Base-by-base conservation (phyloP, 495 filamentous ascomycete species). In the Trichoderma parareesei region DNA sequence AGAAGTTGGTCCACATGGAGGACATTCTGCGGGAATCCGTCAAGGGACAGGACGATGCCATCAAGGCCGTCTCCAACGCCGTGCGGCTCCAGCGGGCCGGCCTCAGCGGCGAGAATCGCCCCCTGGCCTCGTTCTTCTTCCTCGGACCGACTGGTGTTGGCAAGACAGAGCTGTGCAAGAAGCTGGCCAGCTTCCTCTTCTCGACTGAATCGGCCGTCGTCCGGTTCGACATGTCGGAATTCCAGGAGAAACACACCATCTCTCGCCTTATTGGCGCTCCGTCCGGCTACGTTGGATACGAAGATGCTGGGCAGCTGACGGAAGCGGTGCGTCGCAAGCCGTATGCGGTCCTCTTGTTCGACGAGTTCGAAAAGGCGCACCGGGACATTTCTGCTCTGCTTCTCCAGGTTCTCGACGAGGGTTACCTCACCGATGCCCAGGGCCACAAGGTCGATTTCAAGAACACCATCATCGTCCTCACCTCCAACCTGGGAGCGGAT, bases 361-460 rank as follows among this genome's bases (percentile, higher is more conserved):
- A 98, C 76, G 94, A 98, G 70, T 98, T 97, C 71, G 93, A 98
- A 73, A 97, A 98, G 72, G 93, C 93, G 2, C 93, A 98, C 71
- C 87, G 90, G 33, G 94, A 98, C 71, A 97, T 98, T 66, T 94
- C 91, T 3, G 87, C 93, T 0, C 78, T 98, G n/a, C 84, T 98
- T 5, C 84, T 98, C 1, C 94, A 98, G 69, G 94, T 98, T 2
- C 84, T 98, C 0, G 94, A 98, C 76, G 94, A 98, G 74, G 94
- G 93, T 13, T 97, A 93, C 79, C 82, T 98, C 37, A 97, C 94
- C 5, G 94, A 98, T 74, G 83, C 92, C 4, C 93, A 98, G 74
- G 94, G 94, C 43, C 94, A 96, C 77, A 95, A 92, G 70, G 86
- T 98, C 60, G 94, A 98, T 72, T 98, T 98, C 79, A 82, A 91